Conservation (phyloP, 129 eudicot species). For the Lactuca saligna region DNA sequence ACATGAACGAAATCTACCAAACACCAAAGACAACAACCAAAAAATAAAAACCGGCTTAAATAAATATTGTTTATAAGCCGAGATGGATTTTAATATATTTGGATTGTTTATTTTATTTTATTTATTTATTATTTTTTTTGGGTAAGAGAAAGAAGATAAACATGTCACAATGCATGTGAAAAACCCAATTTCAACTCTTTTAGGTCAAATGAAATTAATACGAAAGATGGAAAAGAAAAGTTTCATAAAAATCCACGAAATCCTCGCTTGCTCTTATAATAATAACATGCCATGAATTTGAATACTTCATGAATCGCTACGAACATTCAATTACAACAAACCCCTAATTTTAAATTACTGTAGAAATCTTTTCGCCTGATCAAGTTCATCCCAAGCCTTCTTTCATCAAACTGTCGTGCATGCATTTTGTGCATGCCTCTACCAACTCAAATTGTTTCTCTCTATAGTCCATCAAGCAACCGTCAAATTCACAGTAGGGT, state of each 20-base stretch:
- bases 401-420: slow-evolving; percentile 58
- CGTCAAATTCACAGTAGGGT: slow-evolving; percentile 11
- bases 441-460: slow-evolving; percentile 12
- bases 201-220: not conserved
- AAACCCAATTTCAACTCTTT: slow-evolving; percentile 7
- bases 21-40: no score
- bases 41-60: no score
- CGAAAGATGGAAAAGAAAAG: not conserved
- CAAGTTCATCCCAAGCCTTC: not conserved
- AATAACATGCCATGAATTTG: not conserved
- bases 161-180: slow-evolving; percentile 8
- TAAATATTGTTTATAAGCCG: no score
- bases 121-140: no score
- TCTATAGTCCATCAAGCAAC: slow-evolving; percentile 19
- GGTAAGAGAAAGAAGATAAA: slow-evolving; percentile 8
- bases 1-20: no score
- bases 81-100: no score
- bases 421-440: slow-evolving; percentile 54
- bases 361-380: not conserved
- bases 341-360: slow-evolving; percentile 10
- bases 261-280: slow-evolving; percentile 18
- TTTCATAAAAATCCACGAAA: slow-evolving; percentile 22
- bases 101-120: no score
- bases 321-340: slow-evolving; percentile 21
- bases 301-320: not conserved